Evolutionary conservation across 352 stramenopile species (phyloP), one percentile per base, ranked within the genome.

Genomic region (Globisporangium cystogenes): DNA sequence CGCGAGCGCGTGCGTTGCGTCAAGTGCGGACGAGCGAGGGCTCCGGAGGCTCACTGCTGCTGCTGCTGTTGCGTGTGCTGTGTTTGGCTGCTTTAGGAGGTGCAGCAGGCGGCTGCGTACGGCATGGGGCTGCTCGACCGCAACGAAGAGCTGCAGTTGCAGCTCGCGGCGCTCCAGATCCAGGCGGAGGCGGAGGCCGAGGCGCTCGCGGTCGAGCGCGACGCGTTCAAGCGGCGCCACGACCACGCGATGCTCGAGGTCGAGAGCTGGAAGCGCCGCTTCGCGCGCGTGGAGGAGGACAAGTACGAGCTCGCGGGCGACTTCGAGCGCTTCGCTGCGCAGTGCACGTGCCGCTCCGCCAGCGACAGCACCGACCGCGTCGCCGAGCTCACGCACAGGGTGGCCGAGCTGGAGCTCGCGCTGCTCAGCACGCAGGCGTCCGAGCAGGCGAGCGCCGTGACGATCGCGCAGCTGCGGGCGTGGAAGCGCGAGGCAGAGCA

Each of bases 81-180:
- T 60, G 29, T 40, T n/a, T n/a, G n/a, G 39, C n/a, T 51, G 55
- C 41, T 51, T 40, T 4, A 95, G 84, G 84, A 95, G 37, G 57
- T 87, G 31, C 69, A 70, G 0, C 78, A 93, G 40, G 84, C 84
- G 18, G 84, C 78, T 7, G 78, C 89, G 59, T 93, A 93, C 58
- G 84, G 84, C 24, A 60, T 91, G 14, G 75, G 70, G 29, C 69
- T 95, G 33, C 55, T 95, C n/a, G 72, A 84, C 36, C 61, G 64
- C 31, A 93, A 95, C 51, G 82, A 92, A 35, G 77, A 92, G 62
- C 60, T 93, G 27, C 65, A 86, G 51, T 59, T 88, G 51, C 68
- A 89, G 41, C 74, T 89, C 41, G 68, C 68, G 44, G 72, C 81
- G 43, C 60, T 91, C 45, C 75, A 85, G 52, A 87, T 95, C 37